Conservation (phyloP, 108 stramenopile genomes). For the Cyclotella choctawhatcheeana region DNA sequence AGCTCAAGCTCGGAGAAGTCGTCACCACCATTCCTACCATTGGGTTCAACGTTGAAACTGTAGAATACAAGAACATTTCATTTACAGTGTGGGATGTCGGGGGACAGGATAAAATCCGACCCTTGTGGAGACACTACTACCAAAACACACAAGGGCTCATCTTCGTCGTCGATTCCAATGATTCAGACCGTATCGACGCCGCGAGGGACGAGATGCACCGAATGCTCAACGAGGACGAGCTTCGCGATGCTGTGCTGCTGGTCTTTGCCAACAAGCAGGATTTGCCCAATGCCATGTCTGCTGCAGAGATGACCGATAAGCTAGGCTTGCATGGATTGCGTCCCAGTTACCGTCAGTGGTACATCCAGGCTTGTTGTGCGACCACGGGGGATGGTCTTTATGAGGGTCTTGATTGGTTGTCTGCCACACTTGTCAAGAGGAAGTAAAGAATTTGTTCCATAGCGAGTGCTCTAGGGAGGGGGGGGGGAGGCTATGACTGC, state of each 20-base stretch:
- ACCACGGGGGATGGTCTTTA: slow-evolving; percentile 97
- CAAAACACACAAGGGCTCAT: slow-evolving; percentile 98
- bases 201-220: slow-evolving; percentile 96
- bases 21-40: slow-evolving; percentile 99
- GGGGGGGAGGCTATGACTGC: neutral
- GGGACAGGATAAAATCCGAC: slow-evolving; percentile 98
- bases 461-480: neutral
- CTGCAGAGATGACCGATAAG: slow-evolving; percentile 94
- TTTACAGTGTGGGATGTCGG: slow-evolving; percentile 99
- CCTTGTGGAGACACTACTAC: slow-evolving; percentile 99
- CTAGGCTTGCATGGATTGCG: slow-evolving; percentile 93
- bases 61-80: slow-evolving; percentile 95
- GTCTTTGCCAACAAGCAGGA: slow-evolving; percentile 99
- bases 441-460: slow-evolving; percentile 53
- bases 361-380: slow-evolving; percentile 98
- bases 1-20: slow-evolving; percentile 98
- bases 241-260: slow-evolving; percentile 92
- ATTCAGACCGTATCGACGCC: slow-evolving; percentile 95
- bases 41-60: slow-evolving; percentile 96
- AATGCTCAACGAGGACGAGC: slow-evolving; percentile 96
- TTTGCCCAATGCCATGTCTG: slow-evolving; percentile 95
- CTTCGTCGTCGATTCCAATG: slow-evolving; percentile 98
- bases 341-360: slow-evolving; percentile 95
- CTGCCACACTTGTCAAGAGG: slow-evolving; percentile 90
- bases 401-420: slow-evolving; percentile 98